Base-by-base conservation (phyloP, 495 filamentous ascomycete species). In the Cercophora newfieldiana region DNA sequence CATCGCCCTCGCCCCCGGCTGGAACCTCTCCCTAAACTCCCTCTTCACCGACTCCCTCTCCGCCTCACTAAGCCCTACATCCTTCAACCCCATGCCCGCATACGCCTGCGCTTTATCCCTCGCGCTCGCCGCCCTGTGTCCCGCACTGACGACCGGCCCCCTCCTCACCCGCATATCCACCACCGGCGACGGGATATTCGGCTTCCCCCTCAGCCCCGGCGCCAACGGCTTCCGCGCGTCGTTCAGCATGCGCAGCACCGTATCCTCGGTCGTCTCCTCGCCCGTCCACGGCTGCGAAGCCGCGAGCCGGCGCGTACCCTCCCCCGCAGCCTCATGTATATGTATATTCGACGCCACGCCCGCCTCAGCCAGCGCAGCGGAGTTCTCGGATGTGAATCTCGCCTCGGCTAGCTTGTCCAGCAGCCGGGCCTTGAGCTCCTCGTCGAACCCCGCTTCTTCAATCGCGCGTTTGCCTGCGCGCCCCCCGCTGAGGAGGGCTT, bases 171-270 rank as follows among this genome's bases (percentile, higher is more conserved):
- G 78, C 75, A 91, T 82, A 69, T 91, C 88, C 28, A 93, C 83
- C 2, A 77, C 72, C 33, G 70, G 71, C 19, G 22, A 76, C 3
- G 85, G 82, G 10, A 88, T 81, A 49, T 83, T 87, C 25, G 67
- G 65, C 50, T 73, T 80, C 30, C 69, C 78, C 53, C 79, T 75
- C 10, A 83, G 68, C 21, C 79, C 71, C 24, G 80, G 78, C 33
- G 77, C 51, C 74, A 97, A 75, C 0, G 88, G 92, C 74, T 96
- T 91, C 75, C 91, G 79, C 56, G 89, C 83, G 72, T 97, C 93
- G 31, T 88, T 84, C 12, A 97, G 85, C 95, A 99, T 99, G 48
- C 95, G 88, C 26, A 97, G 79, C 33, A 92, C 86, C 12, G 89
- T 81, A 73, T 97, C 94, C 71, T 89, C 84, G 2, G 87, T 73